Evolutionary conservation across 2,329 filamentous ascomycete genomes (phyloP), one percentile per base, ranked within the genome.

Genomic region (Claviceps sp.): DNA sequence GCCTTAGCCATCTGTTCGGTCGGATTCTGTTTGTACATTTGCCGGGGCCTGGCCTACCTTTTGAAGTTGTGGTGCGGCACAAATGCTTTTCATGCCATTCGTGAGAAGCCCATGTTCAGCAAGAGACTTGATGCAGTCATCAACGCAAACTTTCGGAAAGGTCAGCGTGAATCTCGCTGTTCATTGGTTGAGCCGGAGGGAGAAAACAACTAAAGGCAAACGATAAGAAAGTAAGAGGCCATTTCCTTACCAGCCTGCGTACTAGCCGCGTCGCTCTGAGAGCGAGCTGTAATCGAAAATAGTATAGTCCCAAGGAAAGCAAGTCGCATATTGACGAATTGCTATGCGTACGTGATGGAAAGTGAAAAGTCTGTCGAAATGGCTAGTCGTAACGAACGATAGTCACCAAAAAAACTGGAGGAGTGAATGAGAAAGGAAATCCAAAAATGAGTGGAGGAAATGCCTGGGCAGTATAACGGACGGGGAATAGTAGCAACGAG

Each of bases 391-490:
- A 53, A 55, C 60, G 62, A 64, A 64, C 59, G 62, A 63, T 63
- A 57, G 59, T 59, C 57, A 61, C 62, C 63, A 63, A 64, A 61
- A 62, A 47, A 55, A 59, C 55, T 43, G 58, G 53, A 56, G 51
- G 49, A 50, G 53, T 20, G 53, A 55, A 47, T 30, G 47, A 34
- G 30, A 34, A 52, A 49, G 40, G 54, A 50, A 58, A 59, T 63
- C 64, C 63, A 66, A 68, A 64, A 64, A 62, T 49, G 63, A 57
- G 57, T 56, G 56, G 59, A 57, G 41, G 51, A 50, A 34, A 51
- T 55, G 61, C 55, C 58, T 56, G 60, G 55, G 49, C 53, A 40
- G 52, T 47, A 54, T 48, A 60, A 57, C 41, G 50, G 52, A 53
- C 54, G 58, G 54, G 51, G 42, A 44, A 51, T 57, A 55, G 57